Base-by-base conservation (phyloP, 257 asterid species). In the Przewalskia tangutica region DNA sequence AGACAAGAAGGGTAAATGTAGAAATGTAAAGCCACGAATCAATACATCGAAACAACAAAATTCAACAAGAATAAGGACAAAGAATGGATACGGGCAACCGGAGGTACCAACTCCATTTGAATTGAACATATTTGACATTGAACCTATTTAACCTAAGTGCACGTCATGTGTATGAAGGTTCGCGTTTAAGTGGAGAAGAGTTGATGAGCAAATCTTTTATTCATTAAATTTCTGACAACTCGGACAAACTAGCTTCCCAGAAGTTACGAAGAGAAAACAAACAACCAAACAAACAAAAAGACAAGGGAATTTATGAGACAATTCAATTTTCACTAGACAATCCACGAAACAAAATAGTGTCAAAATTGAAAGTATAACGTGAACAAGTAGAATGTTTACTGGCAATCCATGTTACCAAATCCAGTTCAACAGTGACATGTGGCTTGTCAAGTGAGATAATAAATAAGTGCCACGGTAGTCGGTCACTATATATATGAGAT, bases 371-470 rank as follows among this genome's bases (percentile, higher is more conserved):
- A 48, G 48, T 23, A 8, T 48, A 23, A 73, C 23, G 14, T 23
- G 60, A 42, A 73, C 3, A 73, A 73, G 34, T 20, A 50, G 8
- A 73, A 11, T 48, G 18, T 53, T 12, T 48, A 73, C 44, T 50
- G 13, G 79, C 79, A 73, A 48, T 13, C 60, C 79, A 73, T 73
- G 79, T 73, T 23, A 32, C 79, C 11, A 0, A 76, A 77, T 38
- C 79, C 80, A 51, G 54, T 67, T 84, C 84, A 81, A 81, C 56
- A 67, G 82, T 60, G 68, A 58, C 86, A 71, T 68, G 32, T 46
- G 55, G 82, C 56, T 46, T 42, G 82, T 10, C 81, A 73, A 78
- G 48, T 76, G 83, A 81, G 75, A 60, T 75, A 81, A 67, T 79
- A 34, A 83, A 78, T 3, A n/a, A 16, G 40, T 5, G 65, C 66